Percentiles rank a stretch among this genome's conserved stretches.
phyloP scores from a whole-genome alignment of 2,329 filamentous ascomycete genomes.

The Botryotinia narcissicola region DNA sequence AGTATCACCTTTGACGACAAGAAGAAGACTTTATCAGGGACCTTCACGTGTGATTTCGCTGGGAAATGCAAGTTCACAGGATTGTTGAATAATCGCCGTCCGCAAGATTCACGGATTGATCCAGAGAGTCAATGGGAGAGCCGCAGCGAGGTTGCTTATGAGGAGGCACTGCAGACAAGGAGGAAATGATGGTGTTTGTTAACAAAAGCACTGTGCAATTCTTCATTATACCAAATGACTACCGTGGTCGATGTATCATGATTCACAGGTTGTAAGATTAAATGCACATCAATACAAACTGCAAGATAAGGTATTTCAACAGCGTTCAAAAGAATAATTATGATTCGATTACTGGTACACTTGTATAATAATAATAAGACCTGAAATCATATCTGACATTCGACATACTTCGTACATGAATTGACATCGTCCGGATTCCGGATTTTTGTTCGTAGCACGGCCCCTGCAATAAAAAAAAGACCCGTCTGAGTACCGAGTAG shows the following conservation, averaged over 20 bases:
- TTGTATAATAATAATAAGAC: neutral
- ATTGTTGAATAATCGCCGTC: constrained; percentile 4
- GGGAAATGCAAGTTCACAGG: constrained; percentile 26
- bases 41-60: constrained; percentile 20
- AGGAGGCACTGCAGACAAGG: constrained; percentile 18
- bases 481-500: neutral
- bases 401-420: neutral
- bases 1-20: constrained; percentile 26
- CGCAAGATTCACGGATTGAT: constrained; percentile 17
- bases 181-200: constrained; percentile 19
- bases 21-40: constrained; percentile 23
- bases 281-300: neutral
- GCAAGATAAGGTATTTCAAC: neutral
- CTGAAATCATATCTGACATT: neutral
- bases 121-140: constrained; percentile 24
- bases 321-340: rapidly evolving
- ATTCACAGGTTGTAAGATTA: neutral
- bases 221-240: neutral
- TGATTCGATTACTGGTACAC: neutral
- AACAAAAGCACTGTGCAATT: neutral
- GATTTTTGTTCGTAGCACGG: neutral
- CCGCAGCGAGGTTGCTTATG: constrained; percentile 22
- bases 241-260: neutral
- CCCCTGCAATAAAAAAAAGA: neutral
- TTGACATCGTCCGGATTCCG: neutral